Evolutionary conservation across 2,329 filamentous ascomycete genomes (phyloP).

Genomic region (Talaromyces amestolkiae): DNA sequence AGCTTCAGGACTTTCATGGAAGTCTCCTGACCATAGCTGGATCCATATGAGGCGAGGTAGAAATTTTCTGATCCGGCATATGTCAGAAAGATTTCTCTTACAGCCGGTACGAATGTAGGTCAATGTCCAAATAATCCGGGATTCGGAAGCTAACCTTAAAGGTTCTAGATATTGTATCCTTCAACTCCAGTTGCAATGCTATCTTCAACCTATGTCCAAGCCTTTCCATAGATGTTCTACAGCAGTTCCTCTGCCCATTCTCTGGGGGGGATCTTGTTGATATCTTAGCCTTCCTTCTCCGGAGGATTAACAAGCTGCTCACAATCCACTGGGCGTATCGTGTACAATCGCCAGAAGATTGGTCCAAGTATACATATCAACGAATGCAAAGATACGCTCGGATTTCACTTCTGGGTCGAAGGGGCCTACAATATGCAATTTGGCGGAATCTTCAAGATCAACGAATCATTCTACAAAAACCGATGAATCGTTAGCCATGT

Average conservation of each 20-base stretch:
- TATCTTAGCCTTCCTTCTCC: slow-evolving; percentile 22
- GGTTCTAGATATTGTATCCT: background rate
- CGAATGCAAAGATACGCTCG: slow-evolving; percentile 57
- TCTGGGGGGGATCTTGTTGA: slow-evolving; percentile 25
- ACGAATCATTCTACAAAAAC: too few species aligned
- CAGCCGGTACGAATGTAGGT: background rate
- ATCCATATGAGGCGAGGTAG: background rate
- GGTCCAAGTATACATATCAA: slow-evolving; percentile 48
- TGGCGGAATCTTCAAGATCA: too few species aligned
- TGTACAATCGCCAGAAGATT: slow-evolving; percentile 37
- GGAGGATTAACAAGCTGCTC: slow-evolving; percentile 30
- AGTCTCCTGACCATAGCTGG: background rate
- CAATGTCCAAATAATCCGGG: background rate
- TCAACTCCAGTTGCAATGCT: slow-evolving; percentile 13
- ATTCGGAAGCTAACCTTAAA: background rate
- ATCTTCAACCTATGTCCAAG: slow-evolving; percentile 27
- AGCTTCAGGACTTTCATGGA: background rate
- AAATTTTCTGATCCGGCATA: background rate
- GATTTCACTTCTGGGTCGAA: slow-evolving; percentile 46
- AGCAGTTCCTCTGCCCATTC: slow-evolving; percentile 28
- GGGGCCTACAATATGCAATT: too few species aligned
- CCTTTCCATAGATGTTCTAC: slow-evolving; percentile 24
- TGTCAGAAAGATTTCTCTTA: too few species aligned
- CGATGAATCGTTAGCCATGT: too few species aligned
- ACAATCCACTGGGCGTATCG: slow-evolving; percentile 37